Evolutionary conservation across 805 yeast genomes (phyloP).

Genomic region (Myxozyma neotropica): DNA sequence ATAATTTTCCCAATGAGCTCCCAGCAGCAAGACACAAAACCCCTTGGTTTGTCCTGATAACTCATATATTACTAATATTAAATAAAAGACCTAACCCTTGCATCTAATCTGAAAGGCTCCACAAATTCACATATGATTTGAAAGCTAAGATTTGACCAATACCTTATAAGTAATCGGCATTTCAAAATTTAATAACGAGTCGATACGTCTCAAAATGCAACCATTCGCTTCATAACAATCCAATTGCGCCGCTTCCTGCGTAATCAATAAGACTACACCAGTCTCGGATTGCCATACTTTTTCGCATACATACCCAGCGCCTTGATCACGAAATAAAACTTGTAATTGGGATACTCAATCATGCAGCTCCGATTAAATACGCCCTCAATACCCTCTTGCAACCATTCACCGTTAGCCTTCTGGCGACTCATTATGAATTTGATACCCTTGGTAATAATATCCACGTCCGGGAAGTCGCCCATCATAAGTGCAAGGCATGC

Average conservation of each 20-base stretch:
- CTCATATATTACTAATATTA: too few species aligned
- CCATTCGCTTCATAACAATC: too few species aligned
- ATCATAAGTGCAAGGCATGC: conserved; percentile 76
- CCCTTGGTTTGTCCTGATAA: too few species aligned
- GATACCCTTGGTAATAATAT: conserved; percentile 65
- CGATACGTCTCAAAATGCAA: neutral
- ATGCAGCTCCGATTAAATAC: conserved; percentile 75
- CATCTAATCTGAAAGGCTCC: too few species aligned
- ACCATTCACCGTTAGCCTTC: conserved; percentile 77
- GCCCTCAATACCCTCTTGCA: conserved; percentile 84
- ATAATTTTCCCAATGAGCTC: neutral
- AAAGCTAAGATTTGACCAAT: too few species aligned
- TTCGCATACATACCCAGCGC: conserved; percentile 76
- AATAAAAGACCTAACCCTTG: too few species aligned
- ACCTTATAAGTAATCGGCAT: too few species aligned
- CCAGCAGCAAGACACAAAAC: neutral
- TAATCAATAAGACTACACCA: too few species aligned
- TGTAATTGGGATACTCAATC: conserved; percentile 93
- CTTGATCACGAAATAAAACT: conserved; percentile 85
- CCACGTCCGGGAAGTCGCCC: conserved; percentile 75
- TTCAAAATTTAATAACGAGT: neutral
- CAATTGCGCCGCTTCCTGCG: too few species aligned
- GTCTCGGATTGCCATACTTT: conserved; percentile 21
- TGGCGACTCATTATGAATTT: conserved; percentile 67
- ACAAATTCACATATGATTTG: too few species aligned